A percentile compares a stretch with the other conserved stretches of the same genome.
Evolutionary conservation across 768 basidiomycete species (phyloP).

Genomic region (Hericium alpestre): DNA sequence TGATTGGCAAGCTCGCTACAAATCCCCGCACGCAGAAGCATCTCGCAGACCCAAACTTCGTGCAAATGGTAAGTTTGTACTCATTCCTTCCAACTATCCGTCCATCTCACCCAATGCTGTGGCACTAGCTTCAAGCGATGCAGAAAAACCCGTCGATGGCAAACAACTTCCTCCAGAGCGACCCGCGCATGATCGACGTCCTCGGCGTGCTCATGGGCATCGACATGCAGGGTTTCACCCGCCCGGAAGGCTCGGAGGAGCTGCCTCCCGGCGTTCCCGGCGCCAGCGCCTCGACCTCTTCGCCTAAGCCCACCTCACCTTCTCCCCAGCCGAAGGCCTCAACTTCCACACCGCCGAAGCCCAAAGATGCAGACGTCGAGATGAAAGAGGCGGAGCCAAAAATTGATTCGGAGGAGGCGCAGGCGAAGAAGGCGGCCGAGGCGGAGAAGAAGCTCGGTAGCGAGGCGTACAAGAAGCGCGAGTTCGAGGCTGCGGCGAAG

Average conservation of each 20-base stretch:
- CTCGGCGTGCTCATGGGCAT: slow-evolving; percentile 89
- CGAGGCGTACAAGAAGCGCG: slow-evolving; percentile 77
- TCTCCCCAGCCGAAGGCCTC: slow-evolving; percentile 25
- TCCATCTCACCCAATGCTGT: neutral
- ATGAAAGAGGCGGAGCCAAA: slow-evolving; percentile 38
- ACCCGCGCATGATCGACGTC: slow-evolving; percentile 90
- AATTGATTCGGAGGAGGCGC: slow-evolving; percentile 58
- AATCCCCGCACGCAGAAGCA: slow-evolving; percentile 82
- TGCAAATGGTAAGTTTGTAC: slow-evolving; percentile 42
- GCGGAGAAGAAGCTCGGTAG: slow-evolving; percentile 70
- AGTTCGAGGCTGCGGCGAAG: slow-evolving; percentile 66
- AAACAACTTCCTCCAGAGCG: slow-evolving; percentile 46
- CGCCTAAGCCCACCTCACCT: slow-evolving; percentile 31
- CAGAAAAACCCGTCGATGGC: slow-evolving; percentile 63
- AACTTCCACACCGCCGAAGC: slow-evolving; percentile 24
- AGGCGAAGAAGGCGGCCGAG: slow-evolving; percentile 68
- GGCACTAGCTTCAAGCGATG: slow-evolving; percentile 44
- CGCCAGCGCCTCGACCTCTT: slow-evolving; percentile 27
- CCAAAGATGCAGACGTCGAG: slow-evolving; percentile 45
- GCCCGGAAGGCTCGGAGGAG: slow-evolving; percentile 78
- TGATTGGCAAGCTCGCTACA: slow-evolving; percentile 71
- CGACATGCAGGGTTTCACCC: slow-evolving; percentile 77
- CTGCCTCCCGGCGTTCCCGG: slow-evolving; percentile 16
- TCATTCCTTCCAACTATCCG: neutral
- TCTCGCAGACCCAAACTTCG: slow-evolving; percentile 74